Percentiles rank a stretch among this genome's conserved stretches.
These are phyloP conservation scores for Ophiocordyceps camponoti-rufipedis DNA, from an alignment of 2,329 filamentous ascomycete genomes.

Conservation along the genomic window DNA sequence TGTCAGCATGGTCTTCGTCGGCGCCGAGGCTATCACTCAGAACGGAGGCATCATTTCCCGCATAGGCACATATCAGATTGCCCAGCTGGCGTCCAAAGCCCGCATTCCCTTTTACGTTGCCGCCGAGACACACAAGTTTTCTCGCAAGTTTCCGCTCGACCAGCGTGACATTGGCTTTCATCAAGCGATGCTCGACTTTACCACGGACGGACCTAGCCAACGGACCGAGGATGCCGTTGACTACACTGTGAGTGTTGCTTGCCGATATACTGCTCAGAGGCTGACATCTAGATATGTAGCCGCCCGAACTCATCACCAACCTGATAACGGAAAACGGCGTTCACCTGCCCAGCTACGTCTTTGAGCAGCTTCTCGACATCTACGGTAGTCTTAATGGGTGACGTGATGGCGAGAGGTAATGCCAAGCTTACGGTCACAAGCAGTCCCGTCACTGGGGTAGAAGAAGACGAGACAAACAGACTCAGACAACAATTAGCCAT, in stretches of 20 bases:
- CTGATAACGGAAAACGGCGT: conserved; percentile 63
- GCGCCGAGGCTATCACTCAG: conserved; percentile 75
- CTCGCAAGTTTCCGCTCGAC: conserved; percentile 64
- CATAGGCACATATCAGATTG: conserved; percentile 75
- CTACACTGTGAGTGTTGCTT: conserved; percentile 39
- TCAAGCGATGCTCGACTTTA: conserved; percentile 62
- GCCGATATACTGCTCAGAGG: neutral
- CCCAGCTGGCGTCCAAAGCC: conserved; percentile 50
- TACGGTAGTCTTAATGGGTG: conserved; percentile 24
- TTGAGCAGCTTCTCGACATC: conserved; percentile 52
- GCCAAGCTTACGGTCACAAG: neutral
- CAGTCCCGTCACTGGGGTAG: neutral
- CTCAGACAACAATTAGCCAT: neutral
- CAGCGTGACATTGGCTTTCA: conserved; percentile 66
- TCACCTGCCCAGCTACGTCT: conserved; percentile 50
- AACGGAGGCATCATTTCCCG: conserved; percentile 86
- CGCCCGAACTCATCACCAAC: conserved; percentile 49
- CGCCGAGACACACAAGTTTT: conserved; percentile 93
- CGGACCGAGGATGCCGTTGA: conserved; percentile 43
- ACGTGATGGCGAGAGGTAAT: conserved; percentile 2
- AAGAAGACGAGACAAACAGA: neutral
- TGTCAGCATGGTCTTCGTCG: conserved; percentile 50
- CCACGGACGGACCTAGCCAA: conserved; percentile 28
- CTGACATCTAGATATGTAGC: conserved; percentile 18
- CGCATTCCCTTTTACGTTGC: conserved; percentile 78